These are phyloP conservation scores for Naganishia onofrii DNA, from an alignment of 768 basidiomycete species.

Conservation along the genomic window DNA sequence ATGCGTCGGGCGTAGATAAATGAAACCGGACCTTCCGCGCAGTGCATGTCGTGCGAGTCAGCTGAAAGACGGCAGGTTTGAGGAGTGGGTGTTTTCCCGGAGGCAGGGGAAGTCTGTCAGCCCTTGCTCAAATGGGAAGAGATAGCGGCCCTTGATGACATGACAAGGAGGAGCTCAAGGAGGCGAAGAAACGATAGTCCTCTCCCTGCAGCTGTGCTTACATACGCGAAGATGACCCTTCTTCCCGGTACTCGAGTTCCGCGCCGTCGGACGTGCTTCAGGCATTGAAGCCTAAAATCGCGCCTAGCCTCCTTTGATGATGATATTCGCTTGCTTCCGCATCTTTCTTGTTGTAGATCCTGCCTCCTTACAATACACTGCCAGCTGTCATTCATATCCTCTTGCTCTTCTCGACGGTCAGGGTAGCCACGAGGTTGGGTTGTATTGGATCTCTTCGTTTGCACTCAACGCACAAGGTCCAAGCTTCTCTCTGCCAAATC, in stretches of 20 bases:
- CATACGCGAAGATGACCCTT: background rate
- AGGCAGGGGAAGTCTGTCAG: background rate
- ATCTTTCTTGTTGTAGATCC: background rate
- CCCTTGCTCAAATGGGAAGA: background rate
- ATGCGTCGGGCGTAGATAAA: background rate
- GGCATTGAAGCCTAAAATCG: slow-evolving; percentile 3
- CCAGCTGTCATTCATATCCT: background rate
- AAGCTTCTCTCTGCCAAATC: background rate
- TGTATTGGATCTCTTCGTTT: no score
- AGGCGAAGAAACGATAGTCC: no score
- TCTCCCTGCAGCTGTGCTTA: background rate
- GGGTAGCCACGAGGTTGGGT: background rate
- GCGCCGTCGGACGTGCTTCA: slow-evolving; percentile 9
- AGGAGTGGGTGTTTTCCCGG: background rate
- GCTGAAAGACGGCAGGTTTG: background rate
- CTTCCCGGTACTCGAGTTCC: background rate
- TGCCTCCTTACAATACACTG: background rate
- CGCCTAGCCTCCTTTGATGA: background rate
- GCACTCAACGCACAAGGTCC: background rate
- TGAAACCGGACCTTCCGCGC: background rate
- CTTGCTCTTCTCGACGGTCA: background rate
- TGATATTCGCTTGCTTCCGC: slow-evolving; percentile 7
- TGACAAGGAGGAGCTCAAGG: no score
- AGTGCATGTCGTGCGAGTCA: background rate
- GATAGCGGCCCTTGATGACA: background rate